phyloP scores from a whole-genome alignment of 2,329 filamentous ascomycete genomes.

The Botrytis sinoallii region DNA sequence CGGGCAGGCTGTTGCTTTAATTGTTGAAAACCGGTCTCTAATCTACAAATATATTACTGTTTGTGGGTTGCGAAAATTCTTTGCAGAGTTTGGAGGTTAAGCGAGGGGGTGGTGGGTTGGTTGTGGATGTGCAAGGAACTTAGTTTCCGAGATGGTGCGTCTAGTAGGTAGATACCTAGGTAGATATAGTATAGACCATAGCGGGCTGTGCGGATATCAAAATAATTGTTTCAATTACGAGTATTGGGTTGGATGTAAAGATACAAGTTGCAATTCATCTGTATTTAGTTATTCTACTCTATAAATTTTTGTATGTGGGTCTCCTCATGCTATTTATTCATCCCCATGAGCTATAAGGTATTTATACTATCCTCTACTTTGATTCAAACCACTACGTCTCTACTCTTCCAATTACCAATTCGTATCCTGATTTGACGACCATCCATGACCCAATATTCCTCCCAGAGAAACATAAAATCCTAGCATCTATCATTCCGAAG shows the following conservation, averaged over 20 bases:
- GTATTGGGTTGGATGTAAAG: neutral
- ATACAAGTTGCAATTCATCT: neutral
- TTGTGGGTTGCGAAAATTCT: neutral
- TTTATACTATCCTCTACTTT: neutral
- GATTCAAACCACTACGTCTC: neutral
- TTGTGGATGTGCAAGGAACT: neutral
- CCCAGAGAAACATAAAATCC: neutral
- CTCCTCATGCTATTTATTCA: neutral
- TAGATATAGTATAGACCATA: neutral
- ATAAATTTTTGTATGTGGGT: neutral
- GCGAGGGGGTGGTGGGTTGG: neutral
- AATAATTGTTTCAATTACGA: neutral
- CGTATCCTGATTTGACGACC: neutral
- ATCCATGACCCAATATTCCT: neutral
- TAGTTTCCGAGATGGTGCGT: neutral
- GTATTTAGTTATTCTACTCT: slow-evolving; percentile 4
- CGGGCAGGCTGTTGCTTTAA: slow-evolving; percentile 21
- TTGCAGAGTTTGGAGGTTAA: neutral
- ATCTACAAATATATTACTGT: neutral
- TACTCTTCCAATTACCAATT: neutral
- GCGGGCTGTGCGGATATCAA: neutral
- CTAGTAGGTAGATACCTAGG: neutral
- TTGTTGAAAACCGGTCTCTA: rapidly evolving
- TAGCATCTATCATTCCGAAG: neutral
- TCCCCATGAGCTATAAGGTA: neutral